Evolutionary conservation across 2,329 filamentous ascomycete genomes (phyloP).

Genomic region (Colletotrichum cuscutae): DNA sequence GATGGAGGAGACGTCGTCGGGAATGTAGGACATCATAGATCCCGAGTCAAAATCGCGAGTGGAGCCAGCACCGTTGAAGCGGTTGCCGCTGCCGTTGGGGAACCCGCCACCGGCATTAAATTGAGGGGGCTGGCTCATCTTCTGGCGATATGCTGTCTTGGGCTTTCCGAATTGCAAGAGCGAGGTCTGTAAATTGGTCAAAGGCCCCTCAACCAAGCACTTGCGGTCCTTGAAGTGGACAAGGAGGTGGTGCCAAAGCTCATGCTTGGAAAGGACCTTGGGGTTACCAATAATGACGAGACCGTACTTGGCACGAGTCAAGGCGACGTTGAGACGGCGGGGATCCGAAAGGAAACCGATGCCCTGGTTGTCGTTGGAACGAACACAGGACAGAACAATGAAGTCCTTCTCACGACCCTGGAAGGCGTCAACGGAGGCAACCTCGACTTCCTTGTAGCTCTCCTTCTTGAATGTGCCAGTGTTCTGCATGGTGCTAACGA

Average conservation of each 20-base stretch:
- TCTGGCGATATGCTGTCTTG: conserved; percentile 91
- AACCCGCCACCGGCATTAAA: conserved; percentile 59
- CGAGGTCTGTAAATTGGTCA: conserved; percentile 95
- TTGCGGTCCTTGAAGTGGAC: conserved; percentile 97
- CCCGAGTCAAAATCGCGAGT: conserved; percentile 76
- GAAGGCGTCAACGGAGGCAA: conserved; percentile 98
- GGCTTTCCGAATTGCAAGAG: conserved; percentile 94
- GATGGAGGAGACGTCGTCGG: conserved; percentile 95
- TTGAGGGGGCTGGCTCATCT: conserved; percentile 79
- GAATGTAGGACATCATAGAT: conserved; percentile 94
- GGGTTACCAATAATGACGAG: conserved; percentile 97
- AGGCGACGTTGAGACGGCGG: conserved; percentile 93
- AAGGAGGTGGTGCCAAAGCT: conserved; percentile 94
- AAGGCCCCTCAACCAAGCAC: conserved; percentile 93
- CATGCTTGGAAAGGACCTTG: conserved; percentile 97
- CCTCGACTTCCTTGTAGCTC: conserved; percentile 97
- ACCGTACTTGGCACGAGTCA: conserved; percentile 97
- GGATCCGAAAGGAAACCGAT: conserved; percentile 99
- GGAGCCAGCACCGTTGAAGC: conserved; percentile 40
- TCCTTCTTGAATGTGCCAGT: conserved; percentile 98
- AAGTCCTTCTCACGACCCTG: conserved; percentile 99
- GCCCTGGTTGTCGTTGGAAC: conserved; percentile 98
- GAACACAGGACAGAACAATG: conserved; percentile 96
- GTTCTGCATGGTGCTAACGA: conserved; percentile 99
- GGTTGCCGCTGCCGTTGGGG: conserved; percentile 41